Percentiles rank a stretch among this genome's conserved stretches.
These are phyloP conservation scores for Luffa acutangula DNA, from an alignment of 306 rosid genomes.

Conservation along the genomic window DNA sequence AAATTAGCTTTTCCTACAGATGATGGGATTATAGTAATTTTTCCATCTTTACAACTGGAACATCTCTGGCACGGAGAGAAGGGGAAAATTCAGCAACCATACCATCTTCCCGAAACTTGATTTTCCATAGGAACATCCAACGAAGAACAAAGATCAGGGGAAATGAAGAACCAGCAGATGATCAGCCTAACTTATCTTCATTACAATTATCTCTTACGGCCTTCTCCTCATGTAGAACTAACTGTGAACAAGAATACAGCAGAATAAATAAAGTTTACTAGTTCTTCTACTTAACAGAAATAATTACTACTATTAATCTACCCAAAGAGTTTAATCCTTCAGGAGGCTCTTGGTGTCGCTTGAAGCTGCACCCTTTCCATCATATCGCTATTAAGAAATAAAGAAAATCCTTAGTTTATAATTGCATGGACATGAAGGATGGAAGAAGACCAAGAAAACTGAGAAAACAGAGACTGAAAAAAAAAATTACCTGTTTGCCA, in stretches of 20 bases:
- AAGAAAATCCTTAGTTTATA: background rate
- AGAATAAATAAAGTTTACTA: constrained; percentile 21
- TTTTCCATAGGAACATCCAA: constrained; percentile 19
- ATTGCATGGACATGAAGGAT: constrained; percentile 7
- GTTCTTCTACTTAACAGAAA: constrained; percentile 19
- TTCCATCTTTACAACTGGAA: background rate
- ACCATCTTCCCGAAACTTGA: constrained; percentile 22
- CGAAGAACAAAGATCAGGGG: background rate
- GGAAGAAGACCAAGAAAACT: background rate
- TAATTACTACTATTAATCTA: constrained; percentile 13
- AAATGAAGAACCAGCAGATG: constrained; percentile 16
- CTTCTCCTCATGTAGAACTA: constrained; percentile 20
- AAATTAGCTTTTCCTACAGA: background rate
- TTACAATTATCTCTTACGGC: constrained; percentile 17
- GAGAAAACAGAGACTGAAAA: background rate
- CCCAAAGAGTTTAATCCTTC: constrained; percentile 37
- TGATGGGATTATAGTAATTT: background rate
- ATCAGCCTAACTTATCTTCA: constrained; percentile 19
- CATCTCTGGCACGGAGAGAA: background rate
- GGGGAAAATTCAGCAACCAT: background rate
- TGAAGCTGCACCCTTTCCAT: constrained; percentile 46
- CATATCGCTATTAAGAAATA: constrained; percentile 45
- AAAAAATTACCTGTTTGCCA: constrained; percentile 71
- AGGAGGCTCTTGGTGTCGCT: constrained; percentile 31
- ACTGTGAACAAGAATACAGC: constrained; percentile 26